Conservation (phyloP, 345 rosid species). For the Aegle marmelos region DNA sequence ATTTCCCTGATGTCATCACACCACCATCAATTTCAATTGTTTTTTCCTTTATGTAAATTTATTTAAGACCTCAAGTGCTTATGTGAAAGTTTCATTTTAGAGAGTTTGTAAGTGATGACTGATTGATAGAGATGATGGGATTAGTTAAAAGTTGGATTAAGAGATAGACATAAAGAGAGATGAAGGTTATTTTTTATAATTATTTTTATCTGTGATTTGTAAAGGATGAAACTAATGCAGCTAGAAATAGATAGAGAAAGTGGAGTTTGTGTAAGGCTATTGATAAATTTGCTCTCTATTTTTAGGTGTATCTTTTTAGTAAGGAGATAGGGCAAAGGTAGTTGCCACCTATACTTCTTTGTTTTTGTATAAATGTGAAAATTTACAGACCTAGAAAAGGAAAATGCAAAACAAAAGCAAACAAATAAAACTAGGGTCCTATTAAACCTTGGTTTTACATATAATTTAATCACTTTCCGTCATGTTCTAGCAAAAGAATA, state of each 20-base stretch:
- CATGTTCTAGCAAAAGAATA: conserved; percentile 39
- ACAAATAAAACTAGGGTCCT: conserved; percentile 10
- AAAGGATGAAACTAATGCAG: neutral
- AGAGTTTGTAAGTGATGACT: conserved; percentile 5
- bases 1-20: too few species aligned
- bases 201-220: neutral
- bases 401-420: conserved; percentile 20
- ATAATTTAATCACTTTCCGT: conserved; percentile 34
- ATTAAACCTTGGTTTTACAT: neutral
- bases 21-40: too few species aligned
- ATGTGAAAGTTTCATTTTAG: neutral
- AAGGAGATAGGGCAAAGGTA: conserved; percentile 39
- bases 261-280: neutral
- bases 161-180: conserved; percentile 11
- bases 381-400: conserved; percentile 27
- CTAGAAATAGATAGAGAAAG: neutral
- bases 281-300: neutral
- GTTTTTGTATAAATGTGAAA: conserved; percentile 42
- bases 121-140: neutral
- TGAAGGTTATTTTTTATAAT: too few species aligned
- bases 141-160: conserved; percentile 5
- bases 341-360: conserved; percentile 99
- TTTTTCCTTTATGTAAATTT: too few species aligned
- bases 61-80: neutral
- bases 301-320: neutral